Conservation (phyloP, 139 green algal species). For the Raphidocelis subcapitata region DNA sequence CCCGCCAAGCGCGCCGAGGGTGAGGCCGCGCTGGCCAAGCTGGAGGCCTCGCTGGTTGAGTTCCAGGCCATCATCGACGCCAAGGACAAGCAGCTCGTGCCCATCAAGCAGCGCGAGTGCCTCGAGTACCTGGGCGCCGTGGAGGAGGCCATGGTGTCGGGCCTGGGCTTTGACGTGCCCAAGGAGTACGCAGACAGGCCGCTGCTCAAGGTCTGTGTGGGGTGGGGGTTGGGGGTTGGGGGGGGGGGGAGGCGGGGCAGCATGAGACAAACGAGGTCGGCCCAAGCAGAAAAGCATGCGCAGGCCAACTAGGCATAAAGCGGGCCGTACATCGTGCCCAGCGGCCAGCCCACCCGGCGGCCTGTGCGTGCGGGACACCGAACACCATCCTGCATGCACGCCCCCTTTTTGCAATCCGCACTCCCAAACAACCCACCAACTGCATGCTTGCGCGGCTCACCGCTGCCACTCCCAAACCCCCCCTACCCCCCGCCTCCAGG, state of each 20-base stretch:
- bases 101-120: constrained; percentile 79
- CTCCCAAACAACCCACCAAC: no score
- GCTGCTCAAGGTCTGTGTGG: constrained; percentile 81
- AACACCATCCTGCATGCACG: no score
- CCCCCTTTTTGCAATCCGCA: no score
- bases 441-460: no score
- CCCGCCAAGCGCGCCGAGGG: constrained; percentile 69
- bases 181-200: constrained; percentile 83
- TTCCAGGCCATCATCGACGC: constrained; percentile 72
- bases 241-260: background rate
- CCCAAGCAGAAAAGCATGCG: no score
- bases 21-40: constrained; percentile 36
- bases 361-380: no score
- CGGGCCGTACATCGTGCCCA: no score
- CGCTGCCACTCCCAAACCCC: no score
- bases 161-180: constrained; percentile 92
- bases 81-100: constrained; percentile 83
- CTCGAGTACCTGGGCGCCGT: constrained; percentile 79
- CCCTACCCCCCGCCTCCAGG: constrained; percentile 44
- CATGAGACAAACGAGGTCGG: background rate
- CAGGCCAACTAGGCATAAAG: no score
- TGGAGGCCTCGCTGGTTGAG: constrained; percentile 58
- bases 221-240: background rate
- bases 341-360: no score
- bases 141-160: constrained; percentile 95